A percentile compares a stretch with the other conserved stretches of the same genome.
These are phyloP conservation scores for Trichoderma asperelloides DNA, from an alignment of 495 filamentous ascomycete genomes.

Conservation along the genomic window DNA sequence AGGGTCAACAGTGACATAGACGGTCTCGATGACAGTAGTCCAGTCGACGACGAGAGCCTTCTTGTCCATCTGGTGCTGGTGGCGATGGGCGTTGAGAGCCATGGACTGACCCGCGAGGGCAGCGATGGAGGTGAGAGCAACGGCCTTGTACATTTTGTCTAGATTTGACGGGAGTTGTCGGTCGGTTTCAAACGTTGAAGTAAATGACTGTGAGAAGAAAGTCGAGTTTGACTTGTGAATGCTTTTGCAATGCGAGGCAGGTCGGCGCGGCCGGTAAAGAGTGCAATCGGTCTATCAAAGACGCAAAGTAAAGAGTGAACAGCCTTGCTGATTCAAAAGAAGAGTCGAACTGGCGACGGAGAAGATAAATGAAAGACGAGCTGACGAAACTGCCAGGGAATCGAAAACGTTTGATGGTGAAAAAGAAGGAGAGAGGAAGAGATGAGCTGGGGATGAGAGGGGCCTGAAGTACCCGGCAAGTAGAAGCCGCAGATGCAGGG, in stretches of 20 bases:
- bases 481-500: background rate
- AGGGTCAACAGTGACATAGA: slow-evolving; percentile 24
- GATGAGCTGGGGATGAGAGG: slow-evolving; percentile 6
- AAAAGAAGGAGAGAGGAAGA: slow-evolving; percentile 7
- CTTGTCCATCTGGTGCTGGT: slow-evolving; percentile 22
- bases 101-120: slow-evolving; percentile 21
- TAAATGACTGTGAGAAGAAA: background rate
- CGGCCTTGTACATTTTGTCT: slow-evolving; percentile 8
- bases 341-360: slow-evolving; percentile 8
- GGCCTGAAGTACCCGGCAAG: slow-evolving; percentile 6
- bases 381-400: background rate
- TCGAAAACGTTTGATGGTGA: background rate
- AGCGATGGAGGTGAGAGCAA: slow-evolving; percentile 13
- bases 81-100: slow-evolving; percentile 17
- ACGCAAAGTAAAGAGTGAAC: slow-evolving; percentile 21
- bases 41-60: slow-evolving; percentile 22
- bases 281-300: slow-evolving; percentile 28
- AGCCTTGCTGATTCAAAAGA: slow-evolving; percentile 6
- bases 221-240: background rate
- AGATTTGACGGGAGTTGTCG: slow-evolving; percentile 6
- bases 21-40: slow-evolving; percentile 21
- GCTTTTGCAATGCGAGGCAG: background rate
- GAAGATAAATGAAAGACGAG: slow-evolving; percentile 8
- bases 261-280: slow-evolving; percentile 11
- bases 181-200: background rate